A percentile compares a stretch with the other conserved stretches of the same genome.
These are phyloP conservation scores for Globisporangium nagaii DNA, from an alignment of 352 stramenopile genomes.

Conservation along the genomic window DNA sequence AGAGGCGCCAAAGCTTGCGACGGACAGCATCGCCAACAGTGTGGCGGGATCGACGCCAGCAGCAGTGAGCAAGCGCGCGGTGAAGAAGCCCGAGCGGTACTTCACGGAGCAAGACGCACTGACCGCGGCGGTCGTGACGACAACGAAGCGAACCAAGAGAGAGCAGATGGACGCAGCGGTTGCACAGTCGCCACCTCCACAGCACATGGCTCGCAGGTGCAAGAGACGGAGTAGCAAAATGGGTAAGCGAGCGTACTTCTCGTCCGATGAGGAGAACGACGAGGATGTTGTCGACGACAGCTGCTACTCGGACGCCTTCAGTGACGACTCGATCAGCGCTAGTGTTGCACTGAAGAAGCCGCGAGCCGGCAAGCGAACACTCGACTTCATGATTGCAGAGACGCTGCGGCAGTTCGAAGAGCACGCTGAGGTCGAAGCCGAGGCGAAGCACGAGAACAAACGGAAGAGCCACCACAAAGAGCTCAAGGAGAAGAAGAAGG, in stretches of 20 bases:
- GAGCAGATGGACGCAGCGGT: not conserved
- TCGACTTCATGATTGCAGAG: conserved; percentile 4
- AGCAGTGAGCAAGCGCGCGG: not conserved
- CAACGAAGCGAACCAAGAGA: not conserved
- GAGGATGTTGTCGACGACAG: not conserved
- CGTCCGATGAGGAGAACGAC: not conserved
- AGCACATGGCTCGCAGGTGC: too few relatives aligned
- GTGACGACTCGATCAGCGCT: not conserved
- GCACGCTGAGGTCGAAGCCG: not conserved
- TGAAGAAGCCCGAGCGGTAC: conserved; percentile 2
- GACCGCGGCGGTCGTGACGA: not conserved
- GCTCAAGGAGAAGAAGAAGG: not conserved
- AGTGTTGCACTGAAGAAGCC: not conserved
- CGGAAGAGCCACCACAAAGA: not conserved
- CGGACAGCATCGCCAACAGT: not conserved
- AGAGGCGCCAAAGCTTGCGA: not conserved
- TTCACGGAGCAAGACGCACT: not conserved
- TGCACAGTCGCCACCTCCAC: not conserved
- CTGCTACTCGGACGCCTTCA: not conserved
- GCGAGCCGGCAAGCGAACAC: not conserved
- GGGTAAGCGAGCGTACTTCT: too few relatives aligned
- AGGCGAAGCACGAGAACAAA: not conserved
- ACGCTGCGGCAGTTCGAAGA: not conserved
- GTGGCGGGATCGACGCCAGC: not conserved
- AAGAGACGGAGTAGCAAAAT: too few relatives aligned